These are phyloP conservation scores for Adiantum capillusveneris DNA, from an alignment of 75 land plant species.

Conservation along the genomic window DNA sequence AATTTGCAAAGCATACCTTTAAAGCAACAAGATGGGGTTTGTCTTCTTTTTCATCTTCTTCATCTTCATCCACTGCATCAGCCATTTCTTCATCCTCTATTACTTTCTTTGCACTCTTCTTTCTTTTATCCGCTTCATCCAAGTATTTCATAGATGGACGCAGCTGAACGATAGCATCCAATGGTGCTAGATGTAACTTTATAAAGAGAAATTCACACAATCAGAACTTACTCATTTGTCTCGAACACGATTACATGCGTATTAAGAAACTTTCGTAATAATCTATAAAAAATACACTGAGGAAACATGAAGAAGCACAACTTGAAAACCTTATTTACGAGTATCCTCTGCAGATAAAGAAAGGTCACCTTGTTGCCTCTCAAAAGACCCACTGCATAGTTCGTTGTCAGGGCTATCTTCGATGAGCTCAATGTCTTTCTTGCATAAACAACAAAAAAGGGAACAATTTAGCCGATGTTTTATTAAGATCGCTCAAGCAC, in stretches of 20 bases:
- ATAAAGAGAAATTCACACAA: no score
- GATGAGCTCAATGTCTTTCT: constrained; percentile 47
- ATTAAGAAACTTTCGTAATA: no score
- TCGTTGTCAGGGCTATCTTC: constrained; percentile 31
- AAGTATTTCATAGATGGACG: constrained; percentile 56
- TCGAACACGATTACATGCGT: no score
- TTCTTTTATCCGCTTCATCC: constrained; percentile 28
- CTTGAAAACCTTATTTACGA: no score
- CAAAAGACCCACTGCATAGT: constrained; percentile 72
- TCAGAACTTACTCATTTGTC: no score
- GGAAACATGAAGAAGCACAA: no score
- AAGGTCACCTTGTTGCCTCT: constrained; percentile 49
- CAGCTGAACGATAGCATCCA: constrained; percentile 80
- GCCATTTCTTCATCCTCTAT: constrained; percentile 10
- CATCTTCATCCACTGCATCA: constrained; percentile 25
- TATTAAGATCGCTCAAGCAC: no score
- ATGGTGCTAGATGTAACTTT: constrained; percentile 77
- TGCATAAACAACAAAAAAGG: no score
- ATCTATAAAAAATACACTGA: no score
- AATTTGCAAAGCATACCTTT: constrained; percentile 22
- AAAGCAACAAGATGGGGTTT: constrained; percentile 27
- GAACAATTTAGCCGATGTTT: no score
- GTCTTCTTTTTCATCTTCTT: constrained; percentile 25
- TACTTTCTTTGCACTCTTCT: constrained; percentile 14
- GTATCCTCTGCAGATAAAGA: no score